These are phyloP conservation scores for Solanum chmielewskii DNA, from an alignment of 257 asterid genomes.

Conservation along the genomic window DNA sequence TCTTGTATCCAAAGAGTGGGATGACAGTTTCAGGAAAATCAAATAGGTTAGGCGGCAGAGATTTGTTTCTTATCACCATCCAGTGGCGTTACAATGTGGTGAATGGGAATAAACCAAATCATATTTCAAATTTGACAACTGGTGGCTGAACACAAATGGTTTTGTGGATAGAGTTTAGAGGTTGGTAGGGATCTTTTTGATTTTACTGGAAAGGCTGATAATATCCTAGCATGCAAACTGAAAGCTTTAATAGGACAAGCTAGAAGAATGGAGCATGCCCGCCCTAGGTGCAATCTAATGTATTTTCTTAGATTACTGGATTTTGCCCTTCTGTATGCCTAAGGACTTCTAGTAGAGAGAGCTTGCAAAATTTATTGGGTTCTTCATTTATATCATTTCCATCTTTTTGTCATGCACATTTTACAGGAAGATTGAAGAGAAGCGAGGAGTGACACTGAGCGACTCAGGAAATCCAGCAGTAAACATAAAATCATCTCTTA, in stretches of 20 bases:
- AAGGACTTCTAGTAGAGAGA: neutral
- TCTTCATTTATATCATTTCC: neutral
- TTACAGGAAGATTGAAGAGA: slow-evolving; percentile 89
- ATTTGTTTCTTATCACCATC: neutral
- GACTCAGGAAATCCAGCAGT: slow-evolving; percentile 51
- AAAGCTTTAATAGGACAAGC: neutral
- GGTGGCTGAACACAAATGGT: neutral
- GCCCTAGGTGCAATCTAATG: neutral
- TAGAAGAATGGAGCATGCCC: neutral
- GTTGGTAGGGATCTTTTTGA: neutral
- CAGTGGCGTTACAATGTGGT: neutral
- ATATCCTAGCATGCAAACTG: neutral
- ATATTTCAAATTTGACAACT: neutral
- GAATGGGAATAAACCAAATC: neutral
- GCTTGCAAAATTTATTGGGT: neutral
- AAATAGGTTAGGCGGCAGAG: neutral
- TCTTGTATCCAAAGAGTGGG: neutral
- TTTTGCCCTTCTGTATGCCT: neutral
- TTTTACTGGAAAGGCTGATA: neutral
- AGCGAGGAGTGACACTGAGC: slow-evolving; percentile 80
- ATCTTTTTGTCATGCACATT: neutral
- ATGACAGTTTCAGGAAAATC: neutral
- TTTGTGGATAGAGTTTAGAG: neutral
- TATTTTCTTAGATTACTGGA: neutral
- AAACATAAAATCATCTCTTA: slow-evolving; percentile 31